These are phyloP conservation scores for Cladophialophora chaetospira DNA, from an alignment of 2,329 filamentous ascomycete species.

Conservation along the genomic window DNA sequence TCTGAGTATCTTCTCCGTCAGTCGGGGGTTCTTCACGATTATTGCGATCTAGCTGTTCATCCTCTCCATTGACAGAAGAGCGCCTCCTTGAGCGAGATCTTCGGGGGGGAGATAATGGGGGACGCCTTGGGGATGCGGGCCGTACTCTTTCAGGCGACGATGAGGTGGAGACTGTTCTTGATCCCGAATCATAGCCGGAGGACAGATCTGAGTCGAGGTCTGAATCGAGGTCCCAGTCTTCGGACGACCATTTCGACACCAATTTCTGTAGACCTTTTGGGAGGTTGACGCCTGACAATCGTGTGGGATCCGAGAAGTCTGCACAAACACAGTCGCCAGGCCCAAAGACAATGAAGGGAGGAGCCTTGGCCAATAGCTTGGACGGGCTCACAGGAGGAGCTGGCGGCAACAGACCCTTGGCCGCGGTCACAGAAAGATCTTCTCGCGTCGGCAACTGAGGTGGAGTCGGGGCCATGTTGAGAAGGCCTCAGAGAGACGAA, in stretches of 20 bases:
- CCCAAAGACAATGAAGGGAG: not conserved
- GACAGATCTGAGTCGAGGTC: not conserved
- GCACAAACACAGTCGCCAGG: not conserved
- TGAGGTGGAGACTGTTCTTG: too few species aligned
- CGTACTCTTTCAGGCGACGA: too few species aligned
- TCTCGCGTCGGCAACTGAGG: not conserved
- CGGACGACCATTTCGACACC: not conserved
- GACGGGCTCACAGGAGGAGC: not conserved
- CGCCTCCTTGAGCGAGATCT: too few species aligned
- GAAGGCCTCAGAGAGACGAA: too few species aligned
- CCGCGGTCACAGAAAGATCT: not conserved
- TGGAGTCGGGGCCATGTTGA: too few species aligned
- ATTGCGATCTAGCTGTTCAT: too few species aligned
- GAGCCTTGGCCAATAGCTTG: too few species aligned
- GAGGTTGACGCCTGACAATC: not conserved
- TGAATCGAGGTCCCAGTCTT: not conserved
- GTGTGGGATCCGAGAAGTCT: not conserved
- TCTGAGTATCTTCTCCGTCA: too few species aligned
- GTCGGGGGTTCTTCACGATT: too few species aligned
- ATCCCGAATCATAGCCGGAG: not conserved
- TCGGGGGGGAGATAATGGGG: too few species aligned
- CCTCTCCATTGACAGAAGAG: too few species aligned
- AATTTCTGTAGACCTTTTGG: not conserved
- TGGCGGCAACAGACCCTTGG: not conserved
- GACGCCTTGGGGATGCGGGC: too few species aligned